phyloP scores from a whole-genome alignment of 805 yeast genomes.

The Diddensiella caesifluorescens region DNA sequence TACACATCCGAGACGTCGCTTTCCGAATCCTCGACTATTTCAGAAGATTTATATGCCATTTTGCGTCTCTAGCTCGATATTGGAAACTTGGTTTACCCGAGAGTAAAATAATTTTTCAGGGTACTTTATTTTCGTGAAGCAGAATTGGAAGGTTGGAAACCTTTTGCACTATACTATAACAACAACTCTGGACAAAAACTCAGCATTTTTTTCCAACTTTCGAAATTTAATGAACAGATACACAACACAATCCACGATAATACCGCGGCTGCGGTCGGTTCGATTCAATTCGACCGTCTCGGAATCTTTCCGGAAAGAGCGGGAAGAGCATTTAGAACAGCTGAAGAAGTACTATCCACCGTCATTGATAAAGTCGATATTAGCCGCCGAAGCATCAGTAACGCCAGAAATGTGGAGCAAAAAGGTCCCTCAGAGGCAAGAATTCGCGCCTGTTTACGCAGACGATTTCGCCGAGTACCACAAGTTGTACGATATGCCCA shows the following conservation, averaged over 20 bases:
- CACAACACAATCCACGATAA: too few relatives aligned
- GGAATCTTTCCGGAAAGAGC: slow-evolving; percentile 7
- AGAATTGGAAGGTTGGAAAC: too few relatives aligned
- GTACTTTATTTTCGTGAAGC: too few relatives aligned
- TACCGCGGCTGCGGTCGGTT: neutral
- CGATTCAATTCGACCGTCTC: slow-evolving; percentile 1
- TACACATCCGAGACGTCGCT: slow-evolving; percentile 9
- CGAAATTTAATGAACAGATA: too few relatives aligned
- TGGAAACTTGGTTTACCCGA: too few relatives aligned
- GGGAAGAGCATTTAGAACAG: slow-evolving; percentile 45
- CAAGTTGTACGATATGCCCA: slow-evolving; percentile 66
- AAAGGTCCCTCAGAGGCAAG: slow-evolving; percentile 38
- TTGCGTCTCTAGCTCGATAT: too few relatives aligned
- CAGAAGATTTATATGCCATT: slow-evolving; percentile 15
- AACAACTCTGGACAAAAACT: too few relatives aligned
- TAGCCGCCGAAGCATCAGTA: slow-evolving; percentile 71
- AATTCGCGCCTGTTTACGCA: slow-evolving; percentile 63
- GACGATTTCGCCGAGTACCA: slow-evolving; percentile 70
- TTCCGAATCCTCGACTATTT: slow-evolving; percentile 11
- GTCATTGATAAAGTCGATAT: slow-evolving; percentile 71
- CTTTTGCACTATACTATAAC: too few relatives aligned
- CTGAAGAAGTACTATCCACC: slow-evolving; percentile 77
- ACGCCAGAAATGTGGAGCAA: slow-evolving; percentile 55
- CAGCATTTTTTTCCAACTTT: too few relatives aligned
- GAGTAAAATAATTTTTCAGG: too few relatives aligned